Conservation (phyloP, 2,329 filamentous ascomycete species). For the Exophiala sp. region DNA sequence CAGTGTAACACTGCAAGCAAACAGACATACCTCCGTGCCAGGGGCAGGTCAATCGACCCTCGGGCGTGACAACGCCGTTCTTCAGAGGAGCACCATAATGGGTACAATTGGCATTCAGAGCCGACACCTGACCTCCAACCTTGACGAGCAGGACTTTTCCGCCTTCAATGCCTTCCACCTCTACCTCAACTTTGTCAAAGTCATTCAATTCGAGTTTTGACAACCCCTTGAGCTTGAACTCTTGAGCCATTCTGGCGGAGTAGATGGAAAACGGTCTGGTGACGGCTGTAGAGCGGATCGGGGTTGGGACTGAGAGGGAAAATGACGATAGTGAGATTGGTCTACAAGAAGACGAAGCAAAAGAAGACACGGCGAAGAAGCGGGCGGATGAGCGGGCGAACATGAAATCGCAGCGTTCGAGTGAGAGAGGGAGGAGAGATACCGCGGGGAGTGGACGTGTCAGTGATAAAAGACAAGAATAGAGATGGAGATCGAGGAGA, state of each 20-base stretch:
- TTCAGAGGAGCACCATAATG: constrained; percentile 89
- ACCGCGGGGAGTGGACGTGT: not conserved
- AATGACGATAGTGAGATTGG: constrained; percentile 1
- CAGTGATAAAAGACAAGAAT: not conserved
- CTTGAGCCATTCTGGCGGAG: constrained; percentile 25
- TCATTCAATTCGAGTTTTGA: constrained; percentile 67
- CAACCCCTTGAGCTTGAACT: constrained; percentile 33
- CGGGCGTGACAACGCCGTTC: constrained; percentile 74
- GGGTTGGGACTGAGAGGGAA: not conserved
- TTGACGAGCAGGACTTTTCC: constrained; percentile 85
- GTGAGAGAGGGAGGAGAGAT: not conserved
- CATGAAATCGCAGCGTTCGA: constrained; percentile 2
- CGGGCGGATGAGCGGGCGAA: constrained; percentile 6
- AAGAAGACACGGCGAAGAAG: constrained; percentile 7
- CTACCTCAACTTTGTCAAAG: constrained; percentile 79
- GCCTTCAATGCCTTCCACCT: constrained; percentile 80
- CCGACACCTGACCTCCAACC: constrained; percentile 67
- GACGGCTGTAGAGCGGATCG: not conserved
- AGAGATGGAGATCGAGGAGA: not conserved
- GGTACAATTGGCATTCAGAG: constrained; percentile 73
- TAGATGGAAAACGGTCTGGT: constrained; percentile 9
- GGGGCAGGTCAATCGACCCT: constrained; percentile 81
- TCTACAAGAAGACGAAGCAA: constrained; percentile 8
- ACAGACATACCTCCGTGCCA: constrained; percentile 84
- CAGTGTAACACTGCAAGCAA: too few species aligned